Percentiles rank a stretch among this genome's conserved stretches.
Conservation (phyloP, 2,329 filamentous ascomycete genomes). For the Alternaria novae-zelandiae region DNA sequence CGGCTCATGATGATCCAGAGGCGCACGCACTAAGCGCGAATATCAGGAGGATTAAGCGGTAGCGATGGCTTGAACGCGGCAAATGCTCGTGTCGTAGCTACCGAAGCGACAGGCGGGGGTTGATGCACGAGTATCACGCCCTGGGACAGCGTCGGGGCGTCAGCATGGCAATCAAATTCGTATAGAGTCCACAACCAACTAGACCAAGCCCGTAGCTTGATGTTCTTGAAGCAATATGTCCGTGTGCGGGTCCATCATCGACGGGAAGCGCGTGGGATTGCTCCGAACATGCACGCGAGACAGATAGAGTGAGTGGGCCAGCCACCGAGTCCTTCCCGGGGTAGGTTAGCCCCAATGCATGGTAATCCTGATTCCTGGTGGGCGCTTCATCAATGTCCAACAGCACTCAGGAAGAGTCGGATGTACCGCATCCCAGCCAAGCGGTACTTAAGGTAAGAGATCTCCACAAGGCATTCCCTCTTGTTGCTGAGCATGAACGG, state of each 20-base stretch:
- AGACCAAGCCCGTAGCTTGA: constrained; percentile 9
- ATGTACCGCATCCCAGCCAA: not conserved
- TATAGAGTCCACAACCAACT: not conserved
- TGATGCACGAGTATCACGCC: not conserved
- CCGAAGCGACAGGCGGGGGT: not conserved
- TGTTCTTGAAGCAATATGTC: not conserved
- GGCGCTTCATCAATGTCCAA: constrained; percentile 1
- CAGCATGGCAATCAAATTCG: not conserved
- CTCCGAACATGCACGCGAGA: constrained; percentile 9
- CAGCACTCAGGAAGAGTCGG: not conserved
- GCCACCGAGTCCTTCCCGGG: not conserved
- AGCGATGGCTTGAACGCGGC: not conserved
- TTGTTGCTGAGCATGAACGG: not conserved
- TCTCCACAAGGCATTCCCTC: not conserved
- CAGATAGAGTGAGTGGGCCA: not conserved
- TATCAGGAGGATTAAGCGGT: not conserved
- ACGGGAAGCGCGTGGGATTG: constrained; percentile 3
- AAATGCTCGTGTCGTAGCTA: not conserved
- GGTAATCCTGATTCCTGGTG: constrained; percentile 6
- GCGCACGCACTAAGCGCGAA: not conserved
- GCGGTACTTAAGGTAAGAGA: not conserved
- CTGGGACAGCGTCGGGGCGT: not conserved
- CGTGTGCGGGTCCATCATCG: not conserved
- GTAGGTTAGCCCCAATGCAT: constrained; percentile 11
- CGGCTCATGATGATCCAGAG: not conserved